Percentiles rank a stretch among this genome's conserved stretches.
Evolutionary conservation across 352 stramenopile species (phyloP).

Genomic region (Pythium dissimile): DNA sequence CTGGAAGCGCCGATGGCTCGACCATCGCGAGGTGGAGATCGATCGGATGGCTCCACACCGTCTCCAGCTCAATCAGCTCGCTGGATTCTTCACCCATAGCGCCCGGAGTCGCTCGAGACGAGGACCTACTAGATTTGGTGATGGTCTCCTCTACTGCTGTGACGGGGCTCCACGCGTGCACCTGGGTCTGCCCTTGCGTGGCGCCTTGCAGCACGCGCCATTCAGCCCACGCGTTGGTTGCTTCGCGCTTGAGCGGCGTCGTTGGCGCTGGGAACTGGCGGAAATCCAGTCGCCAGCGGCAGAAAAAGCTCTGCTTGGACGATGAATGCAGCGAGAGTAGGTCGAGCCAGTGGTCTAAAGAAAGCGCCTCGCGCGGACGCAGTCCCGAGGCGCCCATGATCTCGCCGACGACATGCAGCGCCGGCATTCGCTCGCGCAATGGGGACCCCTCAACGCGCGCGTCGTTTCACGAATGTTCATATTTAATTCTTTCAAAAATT

Average conservation of each 20-base stretch:
- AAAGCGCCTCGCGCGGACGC: slow-evolving; percentile 18
- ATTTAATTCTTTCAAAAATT: no score
- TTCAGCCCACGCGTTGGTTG: slow-evolving; percentile 2
- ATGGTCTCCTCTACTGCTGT: slow-evolving; percentile 6
- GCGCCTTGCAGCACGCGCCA: slow-evolving; percentile 46
- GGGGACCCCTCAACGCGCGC: no score
- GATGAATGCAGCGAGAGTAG: slow-evolving; percentile 37
- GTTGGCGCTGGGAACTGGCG: slow-evolving; percentile 3
- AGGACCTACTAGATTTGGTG: slow-evolving; percentile 4
- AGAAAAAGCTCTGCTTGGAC: slow-evolving; percentile 43
- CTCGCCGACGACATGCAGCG: slow-evolving; percentile 44
- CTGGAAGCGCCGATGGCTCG: slow-evolving; percentile 19
- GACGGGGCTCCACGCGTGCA: slow-evolving; percentile 24
- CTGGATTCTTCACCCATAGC: slow-evolving; percentile 9
- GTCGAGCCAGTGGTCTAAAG: slow-evolving; percentile 29
- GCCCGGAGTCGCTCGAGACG: not conserved
- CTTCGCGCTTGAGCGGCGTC: not conserved
- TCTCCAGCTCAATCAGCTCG: slow-evolving; percentile 27
- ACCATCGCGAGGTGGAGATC: slow-evolving; percentile 40
- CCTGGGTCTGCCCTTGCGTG: slow-evolving; percentile 40
- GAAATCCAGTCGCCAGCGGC: slow-evolving; percentile 36
- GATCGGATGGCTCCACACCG: slow-evolving; percentile 52
- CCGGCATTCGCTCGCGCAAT: no score
- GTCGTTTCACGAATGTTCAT: no score
- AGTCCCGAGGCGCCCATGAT: slow-evolving; percentile 44